Conservation (phyloP, 192 early-diverging fungal species). For the Coemansia sp. region DNA sequence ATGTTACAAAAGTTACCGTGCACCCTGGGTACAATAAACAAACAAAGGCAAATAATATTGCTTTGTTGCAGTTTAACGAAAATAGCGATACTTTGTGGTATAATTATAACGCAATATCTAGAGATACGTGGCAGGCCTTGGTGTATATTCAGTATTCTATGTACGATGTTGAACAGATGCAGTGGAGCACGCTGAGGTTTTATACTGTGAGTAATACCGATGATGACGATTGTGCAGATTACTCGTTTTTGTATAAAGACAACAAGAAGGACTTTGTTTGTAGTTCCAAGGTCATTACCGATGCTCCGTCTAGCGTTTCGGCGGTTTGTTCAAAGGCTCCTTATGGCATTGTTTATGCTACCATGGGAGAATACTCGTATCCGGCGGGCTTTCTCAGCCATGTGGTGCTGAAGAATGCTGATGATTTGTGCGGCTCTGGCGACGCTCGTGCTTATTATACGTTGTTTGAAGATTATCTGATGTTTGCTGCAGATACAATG, state of each 20-base stretch:
- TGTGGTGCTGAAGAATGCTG: conserved; percentile 10
- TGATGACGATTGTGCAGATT: conserved; percentile 10
- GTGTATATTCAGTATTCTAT: conserved; percentile 19
- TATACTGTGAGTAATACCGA: not conserved
- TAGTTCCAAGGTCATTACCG: not conserved
- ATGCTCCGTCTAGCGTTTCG: not conserved
- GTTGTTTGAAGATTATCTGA: conserved; percentile 23
- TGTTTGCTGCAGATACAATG: conserved; percentile 9
- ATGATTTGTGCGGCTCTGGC: conserved; percentile 14
- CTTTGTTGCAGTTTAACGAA: conserved; percentile 20
- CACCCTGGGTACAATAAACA: conserved; percentile 21
- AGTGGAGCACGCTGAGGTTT: conserved; percentile 20
- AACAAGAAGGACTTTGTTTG: conserved; percentile 21
- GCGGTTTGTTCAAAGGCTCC: conserved; percentile 17
- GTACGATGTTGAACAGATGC: conserved; percentile 4
- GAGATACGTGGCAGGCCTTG: conserved; percentile 9
- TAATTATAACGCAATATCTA: conserved; percentile 13
- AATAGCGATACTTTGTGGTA: conserved; percentile 10
- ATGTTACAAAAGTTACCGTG: conserved; percentile 13
- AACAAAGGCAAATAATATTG: conserved; percentile 38
- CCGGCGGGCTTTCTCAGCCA: conserved; percentile 34
- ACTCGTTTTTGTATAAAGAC: conserved; percentile 21
- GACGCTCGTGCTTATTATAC: conserved; percentile 23
- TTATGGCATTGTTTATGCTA: conserved; percentile 16
- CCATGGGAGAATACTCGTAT: conserved; percentile 7